Percentiles rank a stretch among this genome's conserved stretches.
Conservation (phyloP, 768 basidiomycete species). For the Hygrocybe coccinea region DNA sequence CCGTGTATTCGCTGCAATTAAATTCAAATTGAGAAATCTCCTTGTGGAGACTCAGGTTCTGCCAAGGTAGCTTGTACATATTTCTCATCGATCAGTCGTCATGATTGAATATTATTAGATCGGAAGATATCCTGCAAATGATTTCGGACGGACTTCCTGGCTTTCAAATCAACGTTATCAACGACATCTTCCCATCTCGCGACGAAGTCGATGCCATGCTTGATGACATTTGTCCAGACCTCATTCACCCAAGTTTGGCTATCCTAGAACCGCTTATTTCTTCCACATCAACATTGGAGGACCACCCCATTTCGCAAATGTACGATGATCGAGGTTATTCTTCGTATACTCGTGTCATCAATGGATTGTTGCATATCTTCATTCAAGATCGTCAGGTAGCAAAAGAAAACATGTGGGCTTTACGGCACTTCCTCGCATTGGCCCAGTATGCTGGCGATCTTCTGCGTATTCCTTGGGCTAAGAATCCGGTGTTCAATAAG, state of each 20-base stretch:
- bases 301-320: conserved; percentile 1
- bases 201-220: conserved; percentile 46
- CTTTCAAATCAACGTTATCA: conserved; percentile 36
- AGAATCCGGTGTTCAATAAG: conserved; percentile 46
- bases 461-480: conserved; percentile 45
- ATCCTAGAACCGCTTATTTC: conserved; percentile 58
- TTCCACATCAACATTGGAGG: conserved; percentile 28
- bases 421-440: conserved; percentile 66
- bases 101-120: conserved; percentile 27
- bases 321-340: conserved; percentile 53
- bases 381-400: conserved; percentile 56
- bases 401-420: conserved; percentile 54
- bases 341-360: conserved; percentile 57
- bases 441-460: conserved; percentile 60
- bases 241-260: conserved; percentile 51
- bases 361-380: conserved; percentile 53
- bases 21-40: conserved; percentile 1
- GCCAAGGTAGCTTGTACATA: conserved; percentile 28
- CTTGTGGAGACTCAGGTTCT: conserved; percentile 32
- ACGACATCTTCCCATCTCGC: conserved; percentile 50
- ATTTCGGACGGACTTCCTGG: conserved; percentile 34
- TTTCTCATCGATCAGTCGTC: neutral
- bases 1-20: neutral
- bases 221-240: conserved; percentile 39
- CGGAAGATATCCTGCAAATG: conserved; percentile 42